Conservation (phyloP, 306 rosid genomes). For the Malus fusca region DNA sequence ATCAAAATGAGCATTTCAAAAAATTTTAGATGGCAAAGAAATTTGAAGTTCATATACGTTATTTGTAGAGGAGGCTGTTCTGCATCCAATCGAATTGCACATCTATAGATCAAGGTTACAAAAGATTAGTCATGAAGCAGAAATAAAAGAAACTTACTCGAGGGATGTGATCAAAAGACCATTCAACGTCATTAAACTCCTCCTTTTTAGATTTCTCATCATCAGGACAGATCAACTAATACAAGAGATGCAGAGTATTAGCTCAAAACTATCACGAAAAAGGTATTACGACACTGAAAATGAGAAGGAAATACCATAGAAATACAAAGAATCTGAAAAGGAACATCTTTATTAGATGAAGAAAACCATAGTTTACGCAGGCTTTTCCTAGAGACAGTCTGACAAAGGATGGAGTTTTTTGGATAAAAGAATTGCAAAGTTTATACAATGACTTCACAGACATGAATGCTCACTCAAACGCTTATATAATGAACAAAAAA, state of each 20-base stretch:
- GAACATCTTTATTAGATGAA: not conserved
- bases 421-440: not conserved
- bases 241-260: conserved; percentile 16
- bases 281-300: not conserved
- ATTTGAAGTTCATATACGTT: not conserved
- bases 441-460: not conserved
- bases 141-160: conserved; percentile 46
- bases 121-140: conserved; percentile 2
- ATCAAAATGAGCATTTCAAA: not conserved
- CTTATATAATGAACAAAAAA: not conserved
- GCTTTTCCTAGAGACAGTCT: not conserved
- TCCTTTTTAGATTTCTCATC: conserved; percentile 42
- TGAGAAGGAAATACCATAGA: not conserved
- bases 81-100: not conserved
- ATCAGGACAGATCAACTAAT: conserved; percentile 45
- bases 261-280: conserved; percentile 14
- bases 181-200: conserved; percentile 81
- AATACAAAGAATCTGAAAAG: not conserved
- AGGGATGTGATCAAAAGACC: conserved; percentile 69
- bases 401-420: not conserved
- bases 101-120: not conserved
- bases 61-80: not conserved
- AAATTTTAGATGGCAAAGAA: not conserved
- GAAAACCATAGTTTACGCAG: not conserved
- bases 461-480: not conserved